Evolutionary conservation across 441 rosid genomes (phyloP).

Genomic region (Jatropha podagrica): DNA sequence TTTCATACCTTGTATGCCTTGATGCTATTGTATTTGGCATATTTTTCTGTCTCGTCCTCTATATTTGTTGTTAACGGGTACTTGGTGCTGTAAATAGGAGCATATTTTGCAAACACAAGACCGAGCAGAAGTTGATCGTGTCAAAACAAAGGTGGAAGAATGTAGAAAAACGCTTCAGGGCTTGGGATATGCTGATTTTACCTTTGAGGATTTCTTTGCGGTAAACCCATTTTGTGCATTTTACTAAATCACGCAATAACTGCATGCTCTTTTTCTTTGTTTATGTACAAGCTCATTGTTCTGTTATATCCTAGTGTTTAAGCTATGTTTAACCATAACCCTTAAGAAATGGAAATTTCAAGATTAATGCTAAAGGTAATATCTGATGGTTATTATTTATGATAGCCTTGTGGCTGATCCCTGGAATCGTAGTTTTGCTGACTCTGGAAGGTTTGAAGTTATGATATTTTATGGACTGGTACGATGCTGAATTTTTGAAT

Average conservation of each 20-base stretch:
- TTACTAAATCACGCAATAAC: not conserved
- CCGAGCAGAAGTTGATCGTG: slow-evolving; percentile 67
- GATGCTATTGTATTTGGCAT: not conserved
- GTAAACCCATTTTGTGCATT: slow-evolving; percentile 35
- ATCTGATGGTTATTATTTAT: not conserved
- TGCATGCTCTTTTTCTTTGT: not conserved
- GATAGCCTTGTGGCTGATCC: not conserved
- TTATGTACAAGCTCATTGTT: not conserved
- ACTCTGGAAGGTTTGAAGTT: slow-evolving; percentile 9
- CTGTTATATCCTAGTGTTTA: not conserved
- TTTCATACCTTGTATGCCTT: slow-evolving; percentile 73
- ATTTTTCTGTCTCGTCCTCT: slow-evolving; percentile 4
- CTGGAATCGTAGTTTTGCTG: not conserved
- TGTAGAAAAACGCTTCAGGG: slow-evolving; percentile 77
- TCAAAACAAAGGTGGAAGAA: slow-evolving; percentile 72
- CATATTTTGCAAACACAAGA: slow-evolving; percentile 77
- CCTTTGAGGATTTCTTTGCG: slow-evolving; percentile 95
- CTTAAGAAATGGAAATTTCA: not conserved
- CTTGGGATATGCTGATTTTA: slow-evolving; percentile 87
- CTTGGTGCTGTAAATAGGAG: slow-evolving; percentile 46
- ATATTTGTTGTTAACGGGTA: slow-evolving; percentile 18
- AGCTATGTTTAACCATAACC: not conserved
- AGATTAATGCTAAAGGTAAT: not conserved
- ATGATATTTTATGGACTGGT: slow-evolving; percentile 1
- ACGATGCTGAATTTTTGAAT: not conserved